Percentiles rank a stretch among this genome's conserved stretches.
phyloP scores from a whole-genome alignment of 2,329 filamentous ascomycete genomes.

The Claviceps sp. region DNA sequence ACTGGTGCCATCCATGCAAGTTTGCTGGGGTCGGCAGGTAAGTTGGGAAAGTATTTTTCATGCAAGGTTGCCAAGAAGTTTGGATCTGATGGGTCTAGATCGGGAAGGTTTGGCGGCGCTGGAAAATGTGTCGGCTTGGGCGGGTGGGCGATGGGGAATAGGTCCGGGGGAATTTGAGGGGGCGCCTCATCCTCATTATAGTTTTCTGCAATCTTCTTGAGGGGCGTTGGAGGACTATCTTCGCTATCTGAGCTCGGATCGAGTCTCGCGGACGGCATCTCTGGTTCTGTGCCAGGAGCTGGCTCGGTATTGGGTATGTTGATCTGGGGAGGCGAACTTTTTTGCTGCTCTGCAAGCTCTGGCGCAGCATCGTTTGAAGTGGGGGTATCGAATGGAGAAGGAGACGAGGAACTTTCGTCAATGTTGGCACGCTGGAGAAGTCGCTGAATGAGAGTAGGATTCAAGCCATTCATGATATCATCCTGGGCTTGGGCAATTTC shows the following conservation, averaged over 20 bases:
- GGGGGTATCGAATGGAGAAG: constrained; percentile 28
- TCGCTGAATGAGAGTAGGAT: constrained; percentile 61
- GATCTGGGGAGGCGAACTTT: neutral
- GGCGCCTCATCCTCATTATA: constrained; percentile 31
- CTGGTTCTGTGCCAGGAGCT: neutral
- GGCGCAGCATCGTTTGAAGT: neutral
- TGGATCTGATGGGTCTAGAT: constrained; percentile 71
- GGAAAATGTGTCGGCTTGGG: constrained; percentile 48
- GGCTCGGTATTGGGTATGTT: neutral
- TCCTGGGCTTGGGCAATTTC: constrained; percentile 71
- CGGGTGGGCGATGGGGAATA: constrained; percentile 28
- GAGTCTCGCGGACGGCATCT: neutral
- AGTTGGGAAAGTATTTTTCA: constrained; percentile 82
- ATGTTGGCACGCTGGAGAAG: constrained; percentile 66
- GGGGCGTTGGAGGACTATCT: neutral
- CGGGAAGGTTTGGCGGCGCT: constrained; percentile 38
- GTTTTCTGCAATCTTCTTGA: constrained; percentile 16
- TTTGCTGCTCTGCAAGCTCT: neutral
- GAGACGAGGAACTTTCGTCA: constrained; percentile 38
- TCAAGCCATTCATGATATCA: constrained; percentile 68
- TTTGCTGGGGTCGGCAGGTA: constrained; percentile 71
- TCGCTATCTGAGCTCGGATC: neutral
- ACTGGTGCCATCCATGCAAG: constrained; percentile 81
- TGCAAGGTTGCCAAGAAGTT: constrained; percentile 77
- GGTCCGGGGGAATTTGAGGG: constrained; percentile 24